phyloP scores from a whole-genome alignment of 2,329 filamentous ascomycete species.

The Juglanconis oblonga region DNA sequence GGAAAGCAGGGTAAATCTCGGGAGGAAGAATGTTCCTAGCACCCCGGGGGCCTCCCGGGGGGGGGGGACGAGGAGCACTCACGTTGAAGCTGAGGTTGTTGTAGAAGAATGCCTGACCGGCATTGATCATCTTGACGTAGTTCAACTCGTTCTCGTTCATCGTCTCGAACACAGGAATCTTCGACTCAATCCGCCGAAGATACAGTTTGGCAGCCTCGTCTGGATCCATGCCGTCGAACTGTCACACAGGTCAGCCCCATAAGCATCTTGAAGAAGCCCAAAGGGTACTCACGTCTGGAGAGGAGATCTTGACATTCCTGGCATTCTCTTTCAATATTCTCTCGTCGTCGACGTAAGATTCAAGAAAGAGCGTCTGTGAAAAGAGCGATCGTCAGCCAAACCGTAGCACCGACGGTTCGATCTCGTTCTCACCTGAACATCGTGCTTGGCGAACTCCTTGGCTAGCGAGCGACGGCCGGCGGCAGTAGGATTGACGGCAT shows the following conservation, averaged over 20 bases:
- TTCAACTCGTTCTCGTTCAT: slow-evolving; percentile 94
- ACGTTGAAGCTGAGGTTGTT: slow-evolving; percentile 91
- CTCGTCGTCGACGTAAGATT: slow-evolving; percentile 92
- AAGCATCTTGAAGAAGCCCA: background rate
- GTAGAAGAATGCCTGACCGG: slow-evolving; percentile 86
- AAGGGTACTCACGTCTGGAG: slow-evolving; percentile 70
- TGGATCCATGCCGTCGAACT: slow-evolving; percentile 89
- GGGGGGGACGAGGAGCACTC: background rate
- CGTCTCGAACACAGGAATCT: slow-evolving; percentile 94
- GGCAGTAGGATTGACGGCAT: slow-evolving; percentile 91
- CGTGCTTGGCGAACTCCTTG: slow-evolving; percentile 96
- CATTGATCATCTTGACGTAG: slow-evolving; percentile 99
- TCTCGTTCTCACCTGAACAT: slow-evolving; percentile 66
- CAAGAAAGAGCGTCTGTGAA: slow-evolving; percentile 86
- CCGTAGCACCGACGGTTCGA: background rate
- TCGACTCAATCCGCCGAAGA: slow-evolving; percentile 80
- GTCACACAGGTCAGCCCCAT: slow-evolving; percentile 19
- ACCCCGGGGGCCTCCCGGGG: background rate
- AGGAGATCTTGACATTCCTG: slow-evolving; percentile 94
- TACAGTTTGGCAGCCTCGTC: slow-evolving; percentile 93
- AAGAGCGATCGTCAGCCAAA: slow-evolving; percentile 13
- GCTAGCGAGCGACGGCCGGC: slow-evolving; percentile 78
- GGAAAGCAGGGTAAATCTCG: background rate
- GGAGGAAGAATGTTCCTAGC: background rate
- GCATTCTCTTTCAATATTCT: slow-evolving; percentile 95